Evolutionary conservation across 768 basidiomycete species (phyloP).

Genomic region (Leccinum imitatum): DNA sequence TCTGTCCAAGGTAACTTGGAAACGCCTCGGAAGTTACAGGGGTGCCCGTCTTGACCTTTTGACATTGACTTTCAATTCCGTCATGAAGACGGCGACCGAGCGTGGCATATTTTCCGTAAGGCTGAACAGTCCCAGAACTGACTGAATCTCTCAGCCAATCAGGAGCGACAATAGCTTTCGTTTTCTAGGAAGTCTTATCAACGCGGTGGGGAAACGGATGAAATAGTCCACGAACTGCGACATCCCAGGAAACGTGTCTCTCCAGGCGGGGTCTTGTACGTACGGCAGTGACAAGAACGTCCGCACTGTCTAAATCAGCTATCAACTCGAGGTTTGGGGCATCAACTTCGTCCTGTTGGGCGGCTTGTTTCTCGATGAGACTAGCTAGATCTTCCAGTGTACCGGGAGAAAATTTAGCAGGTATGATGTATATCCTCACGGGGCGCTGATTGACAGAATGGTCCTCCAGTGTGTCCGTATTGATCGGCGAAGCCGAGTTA

Average conservation of each 20-base stretch:
- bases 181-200: conserved; percentile 42
- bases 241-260: conserved; percentile 62
- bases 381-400: conserved; percentile 25
- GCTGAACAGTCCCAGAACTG: conserved; percentile 40
- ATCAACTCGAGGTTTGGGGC: conserved; percentile 37
- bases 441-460: conserved; percentile 6
- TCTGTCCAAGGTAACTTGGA: neutral
- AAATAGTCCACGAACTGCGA: conserved; percentile 51
- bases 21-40: neutral
- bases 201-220: neutral
- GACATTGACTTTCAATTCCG: conserved; percentile 45
- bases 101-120: conserved; percentile 58
- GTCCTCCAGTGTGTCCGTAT: conserved; percentile 1
- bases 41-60: conserved; percentile 23
- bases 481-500: conserved; percentile 3
- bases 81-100: conserved; percentile 46
- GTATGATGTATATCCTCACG: conserved; percentile 32
- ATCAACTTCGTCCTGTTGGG: neutral
- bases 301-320: conserved; percentile 45
- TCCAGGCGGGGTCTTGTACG: conserved; percentile 67
- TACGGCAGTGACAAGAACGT: conserved; percentile 66
- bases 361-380: conserved; percentile 22
- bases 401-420: conserved; percentile 29
- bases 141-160: conserved; percentile 68
- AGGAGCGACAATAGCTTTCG: conserved; percentile 67